These are phyloP conservation scores for Pyrus hybrid DNA, from an alignment of 331 rosid species.

Conservation along the genomic window DNA sequence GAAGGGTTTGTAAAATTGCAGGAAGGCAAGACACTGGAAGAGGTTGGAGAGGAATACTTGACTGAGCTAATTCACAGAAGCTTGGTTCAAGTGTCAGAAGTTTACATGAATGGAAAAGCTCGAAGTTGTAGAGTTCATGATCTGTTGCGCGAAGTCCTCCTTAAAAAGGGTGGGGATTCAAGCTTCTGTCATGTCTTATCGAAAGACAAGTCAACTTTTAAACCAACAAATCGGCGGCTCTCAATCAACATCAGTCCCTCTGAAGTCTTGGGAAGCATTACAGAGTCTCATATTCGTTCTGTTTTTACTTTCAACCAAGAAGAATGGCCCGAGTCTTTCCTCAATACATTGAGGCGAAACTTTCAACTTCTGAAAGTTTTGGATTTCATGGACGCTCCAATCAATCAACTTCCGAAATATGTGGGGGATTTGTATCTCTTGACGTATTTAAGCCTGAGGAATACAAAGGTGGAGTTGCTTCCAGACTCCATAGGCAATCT, in stretches of 20 bases:
- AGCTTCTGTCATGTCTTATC: slow-evolving; percentile 8
- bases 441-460: slow-evolving; percentile 12
- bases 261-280: neutral
- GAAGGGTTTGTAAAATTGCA: neutral
- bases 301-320: no score
- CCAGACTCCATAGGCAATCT: slow-evolving; percentile 19
- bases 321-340: no score
- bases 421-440: slow-evolving; percentile 16
- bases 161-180: neutral
- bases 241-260: neutral
- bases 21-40: neutral
- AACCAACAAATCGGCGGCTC: slow-evolving; percentile 2
- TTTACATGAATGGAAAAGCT: neutral
- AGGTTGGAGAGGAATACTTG: slow-evolving; percentile 11
- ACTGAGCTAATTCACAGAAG: slow-evolving; percentile 11
- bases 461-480: slow-evolving; percentile 11
- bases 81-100: slow-evolving; percentile 5
- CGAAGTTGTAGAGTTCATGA: slow-evolving; percentile 7
- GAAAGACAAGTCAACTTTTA: neutral
- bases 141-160: neutral
- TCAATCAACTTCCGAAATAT: slow-evolving; percentile 10
- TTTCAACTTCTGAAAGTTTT: slow-evolving; percentile 15
- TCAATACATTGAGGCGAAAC: neutral
- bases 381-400: slow-evolving; percentile 14
- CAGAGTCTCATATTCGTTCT: neutral